phyloP scores from a whole-genome alignment of 371 early-diverging fungal species.

The Mortierella sp. region DNA sequence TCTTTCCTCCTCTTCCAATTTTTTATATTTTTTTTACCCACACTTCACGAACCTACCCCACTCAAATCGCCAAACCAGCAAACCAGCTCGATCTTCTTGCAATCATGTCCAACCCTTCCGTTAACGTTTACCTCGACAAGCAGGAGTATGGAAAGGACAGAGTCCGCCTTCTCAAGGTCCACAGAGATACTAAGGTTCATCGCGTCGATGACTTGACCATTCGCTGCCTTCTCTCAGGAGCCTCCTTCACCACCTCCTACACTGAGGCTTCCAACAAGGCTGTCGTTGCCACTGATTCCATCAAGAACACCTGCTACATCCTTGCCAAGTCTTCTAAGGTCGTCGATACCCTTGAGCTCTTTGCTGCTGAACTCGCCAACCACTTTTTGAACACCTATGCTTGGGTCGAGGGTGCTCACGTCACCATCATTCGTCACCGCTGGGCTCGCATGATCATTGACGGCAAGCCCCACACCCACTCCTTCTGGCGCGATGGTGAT shows the following conservation, averaged over 20 bases:
- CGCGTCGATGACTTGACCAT: constrained; percentile 84
- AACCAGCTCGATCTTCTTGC: neutral
- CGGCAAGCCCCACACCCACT: constrained; percentile 80
- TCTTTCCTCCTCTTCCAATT: constrained; percentile 2
- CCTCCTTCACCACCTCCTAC: constrained; percentile 80
- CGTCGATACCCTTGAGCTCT: constrained; percentile 82
- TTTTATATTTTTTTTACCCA: constrained; percentile 4
- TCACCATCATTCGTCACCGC: constrained; percentile 81
- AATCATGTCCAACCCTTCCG: constrained; percentile 37
- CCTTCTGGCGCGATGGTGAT: constrained; percentile 85
- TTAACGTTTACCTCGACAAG: constrained; percentile 56
- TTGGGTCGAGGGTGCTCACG: constrained; percentile 75
- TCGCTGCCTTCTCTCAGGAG: constrained; percentile 78
- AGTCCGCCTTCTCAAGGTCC: constrained; percentile 84
- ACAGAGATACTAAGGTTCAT: constrained; percentile 72
- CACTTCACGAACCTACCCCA: constrained; percentile 1
- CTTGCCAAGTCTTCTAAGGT: constrained; percentile 80
- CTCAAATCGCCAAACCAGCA: constrained; percentile 7
- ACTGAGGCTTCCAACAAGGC: constrained; percentile 85
- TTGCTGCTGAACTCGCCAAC: constrained; percentile 77
- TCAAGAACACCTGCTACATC: constrained; percentile 88
- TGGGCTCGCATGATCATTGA: constrained; percentile 82
- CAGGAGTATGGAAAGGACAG: constrained; percentile 78
- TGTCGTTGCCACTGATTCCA: constrained; percentile 80
- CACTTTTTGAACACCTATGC: constrained; percentile 81